phyloP scores from a whole-genome alignment of 768 basidiomycete species.

The Cystobasidium ongulense region DNA sequence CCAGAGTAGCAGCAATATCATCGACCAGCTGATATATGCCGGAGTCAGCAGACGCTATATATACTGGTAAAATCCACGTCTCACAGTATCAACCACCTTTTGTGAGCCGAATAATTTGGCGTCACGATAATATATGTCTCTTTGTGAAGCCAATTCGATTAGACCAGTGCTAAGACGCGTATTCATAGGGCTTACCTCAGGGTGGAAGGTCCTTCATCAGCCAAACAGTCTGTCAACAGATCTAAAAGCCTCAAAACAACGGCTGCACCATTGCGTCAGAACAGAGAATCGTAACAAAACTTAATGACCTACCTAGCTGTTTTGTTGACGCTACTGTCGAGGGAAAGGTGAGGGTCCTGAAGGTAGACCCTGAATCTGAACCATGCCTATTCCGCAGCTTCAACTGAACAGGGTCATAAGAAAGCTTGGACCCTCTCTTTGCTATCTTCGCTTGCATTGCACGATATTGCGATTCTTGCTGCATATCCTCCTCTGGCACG shows the following conservation, averaged over 20 bases:
- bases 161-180: not conserved
- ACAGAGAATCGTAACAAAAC: no score
- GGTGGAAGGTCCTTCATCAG: not conserved
- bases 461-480: not conserved
- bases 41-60: not conserved
- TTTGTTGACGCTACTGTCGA: not conserved
- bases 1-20: slow-evolving; percentile 75
- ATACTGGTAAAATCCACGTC: not conserved
- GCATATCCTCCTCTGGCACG: not conserved
- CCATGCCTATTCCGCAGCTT: not conserved
- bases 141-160: not conserved
- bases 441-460: slow-evolving; percentile 6
- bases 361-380: not conserved
- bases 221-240: not conserved
- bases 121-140: slow-evolving; percentile 28
- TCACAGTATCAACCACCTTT: not conserved
- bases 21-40: slow-evolving; percentile 64
- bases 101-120: not conserved
- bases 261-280: not conserved
- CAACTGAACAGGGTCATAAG: not conserved
- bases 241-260: not conserved
- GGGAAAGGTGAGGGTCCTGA: not conserved
- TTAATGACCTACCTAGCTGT: slow-evolving; percentile 6
- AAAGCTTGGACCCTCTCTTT: not conserved
- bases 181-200: not conserved